Evolutionary conservation across 169 alveolate species (phyloP).

Genomic region (Amoebophrya sp.): DNA sequence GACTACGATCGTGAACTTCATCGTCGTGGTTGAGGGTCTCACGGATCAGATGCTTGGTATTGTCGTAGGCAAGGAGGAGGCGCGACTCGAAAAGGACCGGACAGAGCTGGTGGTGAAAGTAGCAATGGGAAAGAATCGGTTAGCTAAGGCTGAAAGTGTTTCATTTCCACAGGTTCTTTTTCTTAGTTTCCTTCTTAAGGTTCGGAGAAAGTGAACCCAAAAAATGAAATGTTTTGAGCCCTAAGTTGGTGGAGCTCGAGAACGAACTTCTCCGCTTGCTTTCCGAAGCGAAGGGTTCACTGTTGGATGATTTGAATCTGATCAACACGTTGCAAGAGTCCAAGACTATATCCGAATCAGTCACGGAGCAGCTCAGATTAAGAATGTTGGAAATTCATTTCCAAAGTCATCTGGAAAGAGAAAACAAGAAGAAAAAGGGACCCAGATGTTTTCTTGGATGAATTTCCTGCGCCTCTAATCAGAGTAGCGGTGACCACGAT

Average conservation of each 20-base stretch:
- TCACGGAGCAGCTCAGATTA: constrained; percentile 50
- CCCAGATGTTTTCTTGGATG: not conserved
- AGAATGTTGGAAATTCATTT: constrained; percentile 40
- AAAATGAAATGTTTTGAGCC: no score
- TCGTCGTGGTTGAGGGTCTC: constrained; percentile 84
- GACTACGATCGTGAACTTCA: constrained; percentile 81
- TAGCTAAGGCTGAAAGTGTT: no score
- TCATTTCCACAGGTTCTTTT: no score
- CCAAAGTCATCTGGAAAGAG: not conserved
- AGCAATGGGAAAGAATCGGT: constrained; percentile 72
- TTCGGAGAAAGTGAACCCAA: no score
- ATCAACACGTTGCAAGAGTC: constrained; percentile 77
- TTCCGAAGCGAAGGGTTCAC: constrained; percentile 75
- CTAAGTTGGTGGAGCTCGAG: constrained; percentile 83
- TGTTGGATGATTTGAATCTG: constrained; percentile 82
- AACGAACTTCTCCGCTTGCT: constrained; percentile 79
- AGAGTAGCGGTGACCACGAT: constrained; percentile 58
- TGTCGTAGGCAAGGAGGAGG: constrained; percentile 81
- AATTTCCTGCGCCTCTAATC: not conserved
- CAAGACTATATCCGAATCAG: constrained; percentile 55
- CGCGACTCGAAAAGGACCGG: constrained; percentile 76
- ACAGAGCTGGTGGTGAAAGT: constrained; percentile 75
- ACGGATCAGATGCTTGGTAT: constrained; percentile 79
- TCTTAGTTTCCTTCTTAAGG: no score
- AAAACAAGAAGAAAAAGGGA: no score